These are phyloP conservation scores for Stachybotrys chartarum DNA, from an alignment of 2,329 filamentous ascomycete species.

Conservation along the genomic window DNA sequence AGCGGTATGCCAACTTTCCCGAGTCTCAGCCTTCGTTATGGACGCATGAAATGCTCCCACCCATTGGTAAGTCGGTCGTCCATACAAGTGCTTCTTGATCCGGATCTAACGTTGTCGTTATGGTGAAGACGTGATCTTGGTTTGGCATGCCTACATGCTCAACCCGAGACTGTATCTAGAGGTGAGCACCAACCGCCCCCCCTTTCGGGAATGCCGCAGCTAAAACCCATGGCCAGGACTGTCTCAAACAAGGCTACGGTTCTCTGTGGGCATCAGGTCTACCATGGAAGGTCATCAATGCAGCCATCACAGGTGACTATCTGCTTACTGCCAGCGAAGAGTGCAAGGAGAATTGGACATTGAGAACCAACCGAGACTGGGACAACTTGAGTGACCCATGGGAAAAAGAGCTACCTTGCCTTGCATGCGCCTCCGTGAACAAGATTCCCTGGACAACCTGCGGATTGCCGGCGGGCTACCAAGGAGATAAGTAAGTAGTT, in stretches of 20 bases:
- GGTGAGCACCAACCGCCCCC: constrained; percentile 42
- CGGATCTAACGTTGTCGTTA: not conserved
- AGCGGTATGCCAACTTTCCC: constrained; percentile 7
- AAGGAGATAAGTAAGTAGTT: not conserved
- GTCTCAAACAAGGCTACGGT: constrained; percentile 9
- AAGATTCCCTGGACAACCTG: constrained; percentile 48
- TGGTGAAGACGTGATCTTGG: constrained; percentile 56
- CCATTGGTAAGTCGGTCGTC: constrained; percentile 9
- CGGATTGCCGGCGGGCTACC: constrained; percentile 9
- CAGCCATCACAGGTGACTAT: constrained; percentile 47
- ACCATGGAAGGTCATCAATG: constrained; percentile 53
- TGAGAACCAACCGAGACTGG: constrained; percentile 42
- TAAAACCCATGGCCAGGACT: constrained; percentile 17
- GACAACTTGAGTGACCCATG: constrained; percentile 42
- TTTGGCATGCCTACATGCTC: constrained; percentile 66
- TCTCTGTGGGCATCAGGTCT: constrained; percentile 47
- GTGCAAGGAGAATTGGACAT: constrained; percentile 35
- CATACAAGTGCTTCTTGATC: not conserved
- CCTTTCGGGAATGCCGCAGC: constrained; percentile 39
- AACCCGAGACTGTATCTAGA: constrained; percentile 61
- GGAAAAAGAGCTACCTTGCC: constrained; percentile 39
- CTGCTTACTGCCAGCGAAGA: constrained; percentile 38
- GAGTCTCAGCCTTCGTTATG: constrained; percentile 5
- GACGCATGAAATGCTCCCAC: constrained; percentile 10
- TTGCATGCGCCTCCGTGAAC: constrained; percentile 22